phyloP scores from a whole-genome alignment of 1,284 basidiomycete genomes.

The Cystobasidium slooffiae region DNA sequence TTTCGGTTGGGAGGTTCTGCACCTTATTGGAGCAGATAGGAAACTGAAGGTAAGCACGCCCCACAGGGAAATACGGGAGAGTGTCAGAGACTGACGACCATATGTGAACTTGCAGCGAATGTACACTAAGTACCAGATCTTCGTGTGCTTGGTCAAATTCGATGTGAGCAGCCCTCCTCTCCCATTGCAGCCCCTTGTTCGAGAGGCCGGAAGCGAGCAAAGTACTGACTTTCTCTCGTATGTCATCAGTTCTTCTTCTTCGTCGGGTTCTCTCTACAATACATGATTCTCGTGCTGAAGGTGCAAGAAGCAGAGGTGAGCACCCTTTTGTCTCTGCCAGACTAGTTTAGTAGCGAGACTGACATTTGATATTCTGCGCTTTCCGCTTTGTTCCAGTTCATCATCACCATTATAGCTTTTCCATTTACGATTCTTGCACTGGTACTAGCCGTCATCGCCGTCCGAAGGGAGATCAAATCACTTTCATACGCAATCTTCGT shows the following conservation, averaged over 20 bases:
- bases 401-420: slow-evolving; percentile 76
- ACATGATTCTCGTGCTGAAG: slow-evolving; percentile 73
- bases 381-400: slow-evolving; percentile 78
- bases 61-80: slow-evolving; percentile 58
- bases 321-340: background rate
- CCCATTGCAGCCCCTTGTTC: background rate
- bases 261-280: slow-evolving; percentile 80
- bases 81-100: slow-evolving; percentile 51
- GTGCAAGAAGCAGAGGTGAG: slow-evolving; percentile 43
- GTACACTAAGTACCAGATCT: slow-evolving; percentile 81
- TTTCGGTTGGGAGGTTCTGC: slow-evolving; percentile 73
- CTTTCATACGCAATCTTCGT: slow-evolving; percentile 60
- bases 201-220: background rate
- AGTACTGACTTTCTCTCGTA: background rate
- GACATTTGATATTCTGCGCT: slow-evolving; percentile 62
- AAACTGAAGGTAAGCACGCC: slow-evolving; percentile 64
- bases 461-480: slow-evolving; percentile 75
- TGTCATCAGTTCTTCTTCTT: slow-evolving; percentile 63
- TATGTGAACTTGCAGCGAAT: slow-evolving; percentile 63
- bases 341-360: background rate
- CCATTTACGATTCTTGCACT: slow-evolving; percentile 74
- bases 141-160: slow-evolving; percentile 81
- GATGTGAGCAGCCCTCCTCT: slow-evolving; percentile 64
- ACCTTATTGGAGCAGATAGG: slow-evolving; percentile 67
- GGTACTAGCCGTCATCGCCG: slow-evolving; percentile 68